Evolutionary conservation across 495 filamentous ascomycete species (phyloP), one percentile per base, ranked within the genome.

Genomic region (Xylaria castorea): DNA sequence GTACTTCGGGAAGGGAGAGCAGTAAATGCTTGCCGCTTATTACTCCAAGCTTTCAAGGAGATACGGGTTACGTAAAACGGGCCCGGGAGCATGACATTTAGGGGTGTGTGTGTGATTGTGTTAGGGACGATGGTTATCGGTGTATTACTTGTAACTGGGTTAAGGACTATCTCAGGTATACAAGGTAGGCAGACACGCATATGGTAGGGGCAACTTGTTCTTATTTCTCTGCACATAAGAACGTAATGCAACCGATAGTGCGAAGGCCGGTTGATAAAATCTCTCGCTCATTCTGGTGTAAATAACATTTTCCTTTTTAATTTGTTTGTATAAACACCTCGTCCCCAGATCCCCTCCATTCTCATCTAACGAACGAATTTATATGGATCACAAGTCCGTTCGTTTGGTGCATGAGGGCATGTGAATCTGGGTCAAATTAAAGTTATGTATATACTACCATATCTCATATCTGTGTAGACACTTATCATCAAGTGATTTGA

Each of bases 1-100:
- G 66, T 58, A 58, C 22, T 58, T 69, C 18, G 66, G 22, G 18
- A 69, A 69, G 40, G 51, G 38, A 16, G 51, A 60, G 27, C 32
- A 58, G 58, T 61, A 14, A 61, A 61, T 5, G 32, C 0, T 8
- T 5, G 32, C 0, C 9, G 20, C 34, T 7, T 36, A 0, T 22
- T 61, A 38, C 25, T 2, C 27, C 16, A 18, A 18, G 5, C n/a
- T 4, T 57, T 32, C 27, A 32, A 32, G 53, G 27, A 27, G 50
- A 27, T 27, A 3, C 50, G 50, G 55, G 4, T 7, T n/a, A n/a
- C n/a, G n/a, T n/a, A n/a, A n/a, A 32, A 18, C 12, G 53, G 53
- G 57, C 30, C 18, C 5, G 32, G 27, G 18, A 61, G n/a, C 7
- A 38, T 38, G 18, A 5, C 0, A 36, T 7, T 16, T 11, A 32